Conservation (phyloP, 129 eudicot genomes). For the Arctium minus region DNA sequence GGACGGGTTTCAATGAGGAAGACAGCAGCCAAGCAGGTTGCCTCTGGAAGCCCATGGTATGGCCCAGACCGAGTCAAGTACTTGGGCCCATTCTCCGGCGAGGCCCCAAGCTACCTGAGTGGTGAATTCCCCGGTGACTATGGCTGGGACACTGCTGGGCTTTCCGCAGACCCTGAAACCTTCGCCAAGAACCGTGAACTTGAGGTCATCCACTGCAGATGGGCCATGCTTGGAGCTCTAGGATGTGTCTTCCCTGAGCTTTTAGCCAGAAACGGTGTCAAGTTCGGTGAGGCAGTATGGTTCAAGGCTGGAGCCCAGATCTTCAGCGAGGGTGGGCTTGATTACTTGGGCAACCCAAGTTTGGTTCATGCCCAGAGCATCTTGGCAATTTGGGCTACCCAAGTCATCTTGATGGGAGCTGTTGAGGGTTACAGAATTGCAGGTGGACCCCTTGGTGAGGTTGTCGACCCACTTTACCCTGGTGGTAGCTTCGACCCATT, state of each 20-base stretch:
- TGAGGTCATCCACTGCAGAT: not conserved
- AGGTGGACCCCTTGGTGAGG: not conserved
- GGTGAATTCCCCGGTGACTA: conserved; percentile 9
- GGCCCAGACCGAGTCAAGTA: conserved; percentile 10
- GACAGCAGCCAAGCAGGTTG: not conserved
- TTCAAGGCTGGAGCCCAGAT: conserved; percentile 14
- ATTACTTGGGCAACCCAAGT: conserved; percentile 29
- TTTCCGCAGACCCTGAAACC: conserved; percentile 1
- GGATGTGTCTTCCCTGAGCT: conserved; percentile 1
- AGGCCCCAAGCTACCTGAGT: not conserved
- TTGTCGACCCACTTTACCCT: not conserved
- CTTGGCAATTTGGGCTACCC: conserved; percentile 29
- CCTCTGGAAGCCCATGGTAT: not conserved
- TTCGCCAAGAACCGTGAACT: conserved; percentile 7
- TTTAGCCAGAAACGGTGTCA: not conserved
- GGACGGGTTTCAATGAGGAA: not conserved
- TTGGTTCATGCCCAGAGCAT: conserved; percentile 36
- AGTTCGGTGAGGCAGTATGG: conserved; percentile 7
- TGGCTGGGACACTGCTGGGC: conserved; percentile 3
- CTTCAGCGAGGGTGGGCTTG: conserved; percentile 21
- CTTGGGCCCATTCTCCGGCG: conserved; percentile 12
- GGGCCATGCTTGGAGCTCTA: conserved; percentile 3
- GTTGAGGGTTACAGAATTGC: conserved; percentile 25
- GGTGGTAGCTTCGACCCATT: too few species aligned
- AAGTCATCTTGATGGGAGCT: conserved; percentile 29